These are phyloP conservation scores for Scenedesmus sp. DNA, from an alignment of 163 green algal species.

Conservation along the genomic window DNA sequence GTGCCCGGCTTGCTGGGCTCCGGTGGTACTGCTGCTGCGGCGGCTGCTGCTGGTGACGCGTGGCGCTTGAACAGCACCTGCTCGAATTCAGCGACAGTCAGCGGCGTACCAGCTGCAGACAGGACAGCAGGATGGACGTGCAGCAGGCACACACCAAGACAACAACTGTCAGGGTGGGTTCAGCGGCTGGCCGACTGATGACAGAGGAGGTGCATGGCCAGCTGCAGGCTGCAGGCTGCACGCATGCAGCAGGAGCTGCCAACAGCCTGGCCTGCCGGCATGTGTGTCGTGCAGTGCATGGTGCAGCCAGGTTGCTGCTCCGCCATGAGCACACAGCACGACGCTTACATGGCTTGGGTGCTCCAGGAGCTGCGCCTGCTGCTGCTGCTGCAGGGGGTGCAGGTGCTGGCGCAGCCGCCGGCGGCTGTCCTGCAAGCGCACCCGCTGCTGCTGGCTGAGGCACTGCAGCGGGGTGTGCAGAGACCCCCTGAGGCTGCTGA, in stretches of 20 bases:
- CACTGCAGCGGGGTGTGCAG: slow-evolving; percentile 1
- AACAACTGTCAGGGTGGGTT: too few species aligned
- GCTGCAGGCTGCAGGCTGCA: too few species aligned
- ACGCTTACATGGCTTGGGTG: neutral
- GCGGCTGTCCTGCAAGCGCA: neutral
- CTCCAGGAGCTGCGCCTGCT: neutral
- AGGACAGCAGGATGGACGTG: neutral
- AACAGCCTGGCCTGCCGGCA: too few species aligned
- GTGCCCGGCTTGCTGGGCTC: neutral
- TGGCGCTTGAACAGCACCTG: slow-evolving; percentile 36
- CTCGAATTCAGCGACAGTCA: slow-evolving; percentile 33
- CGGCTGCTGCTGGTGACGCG: slow-evolving; percentile 26
- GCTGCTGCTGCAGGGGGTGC: neutral
- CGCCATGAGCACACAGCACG: neutral
- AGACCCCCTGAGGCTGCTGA: neutral
- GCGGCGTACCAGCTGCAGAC: neutral
- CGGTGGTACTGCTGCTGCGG: slow-evolving; percentile 17
- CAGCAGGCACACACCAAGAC: neutral
- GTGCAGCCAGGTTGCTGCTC: neutral
- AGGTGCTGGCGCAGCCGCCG: neutral
- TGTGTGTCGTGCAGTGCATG: neutral
- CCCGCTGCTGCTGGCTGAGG: neutral
- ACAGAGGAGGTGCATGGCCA: too few species aligned
- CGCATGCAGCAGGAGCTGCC: too few species aligned
- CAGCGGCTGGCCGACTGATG: too few species aligned